Evolutionary conservation across 495 filamentous ascomycete genomes (phyloP).

Genomic region (Penicillium fimorum): DNA sequence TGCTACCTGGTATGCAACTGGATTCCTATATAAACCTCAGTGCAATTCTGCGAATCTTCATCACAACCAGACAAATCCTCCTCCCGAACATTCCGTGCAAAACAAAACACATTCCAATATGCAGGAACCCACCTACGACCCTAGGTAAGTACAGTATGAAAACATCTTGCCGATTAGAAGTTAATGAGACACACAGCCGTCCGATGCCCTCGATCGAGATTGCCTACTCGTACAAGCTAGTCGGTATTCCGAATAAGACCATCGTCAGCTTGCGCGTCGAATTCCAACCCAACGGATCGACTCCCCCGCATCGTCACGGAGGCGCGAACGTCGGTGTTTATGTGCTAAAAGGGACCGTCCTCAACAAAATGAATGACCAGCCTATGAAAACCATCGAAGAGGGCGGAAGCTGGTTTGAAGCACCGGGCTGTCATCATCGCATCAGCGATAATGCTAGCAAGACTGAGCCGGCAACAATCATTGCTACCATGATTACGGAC

Average conservation of each 20-base stretch:
- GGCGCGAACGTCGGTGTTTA: constrained; percentile 34
- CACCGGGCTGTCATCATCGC: constrained; percentile 45
- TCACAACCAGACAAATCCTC: neutral
- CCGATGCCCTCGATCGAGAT: constrained; percentile 31
- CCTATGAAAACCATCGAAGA: constrained; percentile 22
- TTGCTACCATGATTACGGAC: constrained; percentile 36
- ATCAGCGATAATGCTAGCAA: constrained; percentile 41
- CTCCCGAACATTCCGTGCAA: neutral
- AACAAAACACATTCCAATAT: constrained; percentile 4
- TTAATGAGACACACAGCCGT: constrained; percentile 12
- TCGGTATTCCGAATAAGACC: constrained; percentile 33
- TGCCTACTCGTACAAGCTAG: constrained; percentile 30
- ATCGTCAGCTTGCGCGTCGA: constrained; percentile 34
- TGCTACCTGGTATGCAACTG: neutral
- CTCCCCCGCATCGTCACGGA: constrained; percentile 44
- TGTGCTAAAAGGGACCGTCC: constrained; percentile 29
- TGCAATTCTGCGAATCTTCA: neutral
- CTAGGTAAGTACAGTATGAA: constrained; percentile 6
- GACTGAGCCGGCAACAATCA: constrained; percentile 29
- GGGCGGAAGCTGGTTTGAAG: constrained; percentile 41
- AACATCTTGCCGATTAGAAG: neutral
- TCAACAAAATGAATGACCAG: constrained; percentile 47
- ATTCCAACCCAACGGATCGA: constrained; percentile 39
- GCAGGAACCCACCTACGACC: constrained; percentile 24
- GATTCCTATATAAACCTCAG: neutral